Percentiles rank a stretch among this genome's conserved stretches.
phyloP scores from a whole-genome alignment of 257 asterid genomes.

The Cruciata laevipes region DNA sequence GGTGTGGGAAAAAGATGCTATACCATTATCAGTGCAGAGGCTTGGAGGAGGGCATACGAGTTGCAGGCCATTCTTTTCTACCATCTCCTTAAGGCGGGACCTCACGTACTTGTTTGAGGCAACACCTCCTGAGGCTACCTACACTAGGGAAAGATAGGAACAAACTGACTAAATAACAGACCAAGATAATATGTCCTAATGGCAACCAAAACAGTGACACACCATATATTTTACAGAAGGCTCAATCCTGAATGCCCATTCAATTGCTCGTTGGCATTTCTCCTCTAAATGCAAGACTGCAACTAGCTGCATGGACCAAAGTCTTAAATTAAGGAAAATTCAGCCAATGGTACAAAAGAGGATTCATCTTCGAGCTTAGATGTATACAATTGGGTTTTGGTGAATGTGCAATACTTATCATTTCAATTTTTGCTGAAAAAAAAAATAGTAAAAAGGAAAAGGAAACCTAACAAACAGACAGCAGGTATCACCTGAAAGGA shows the following conservation, averaged over 20 bases:
- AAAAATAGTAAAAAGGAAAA: neutral
- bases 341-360: neutral
- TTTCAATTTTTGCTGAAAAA: neutral
- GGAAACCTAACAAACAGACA: neutral
- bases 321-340: constrained; percentile 6
- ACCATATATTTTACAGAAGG: constrained; percentile 82
- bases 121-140: constrained; percentile 99
- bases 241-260: constrained; percentile 78
- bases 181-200: neutral
- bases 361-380: neutral
- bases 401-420: neutral
- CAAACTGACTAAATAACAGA: constrained; percentile 1
- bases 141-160: constrained; percentile 15
- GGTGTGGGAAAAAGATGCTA: constrained; percentile 13
- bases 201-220: constrained; percentile 3
- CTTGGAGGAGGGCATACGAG: constrained; percentile 97
- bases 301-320: constrained; percentile 51
- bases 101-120: constrained; percentile 83
- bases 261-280: constrained; percentile 80
- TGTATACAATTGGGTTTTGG: neutral
- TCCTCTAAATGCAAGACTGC: constrained; percentile 91
- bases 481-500: constrained; percentile 67
- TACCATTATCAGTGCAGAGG: constrained; percentile 94
- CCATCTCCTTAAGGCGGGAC: constrained; percentile 57
- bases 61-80: constrained; percentile 49